These are phyloP conservation scores for Coemansia sp. DNA, from an alignment of 192 early-diverging fungal species.

Conservation along the genomic window DNA sequence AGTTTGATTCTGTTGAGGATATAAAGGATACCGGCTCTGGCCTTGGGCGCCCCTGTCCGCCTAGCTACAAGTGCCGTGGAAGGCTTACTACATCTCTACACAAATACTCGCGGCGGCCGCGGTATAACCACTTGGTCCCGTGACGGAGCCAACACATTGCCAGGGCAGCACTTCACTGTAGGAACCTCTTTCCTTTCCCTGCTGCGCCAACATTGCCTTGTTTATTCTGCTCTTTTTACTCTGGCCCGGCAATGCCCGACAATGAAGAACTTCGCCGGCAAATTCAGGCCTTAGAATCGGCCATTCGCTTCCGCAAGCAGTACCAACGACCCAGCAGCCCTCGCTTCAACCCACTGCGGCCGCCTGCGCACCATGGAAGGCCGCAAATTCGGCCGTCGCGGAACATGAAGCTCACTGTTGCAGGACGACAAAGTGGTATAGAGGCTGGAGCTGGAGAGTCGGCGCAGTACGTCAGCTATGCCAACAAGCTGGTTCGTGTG, in stretches of 20 bases:
- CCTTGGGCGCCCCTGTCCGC: too few species aligned
- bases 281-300: conserved; percentile 24
- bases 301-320: conserved; percentile 12
- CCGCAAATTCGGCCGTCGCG: conserved; percentile 14
- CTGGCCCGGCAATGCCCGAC: background rate
- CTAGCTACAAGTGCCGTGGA: too few species aligned
- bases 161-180: too few species aligned
- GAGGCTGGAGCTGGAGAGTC: background rate
- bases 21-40: too few species aligned
- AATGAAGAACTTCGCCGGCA: conserved; percentile 29
- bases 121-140: too few species aligned
- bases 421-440: background rate
- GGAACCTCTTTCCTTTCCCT: too few species aligned
- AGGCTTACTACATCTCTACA: too few species aligned
- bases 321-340: background rate
- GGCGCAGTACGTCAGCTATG: conserved; percentile 15
- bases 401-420: conserved; percentile 40
- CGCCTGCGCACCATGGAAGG: background rate
- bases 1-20: too few species aligned
- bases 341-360: conserved; percentile 21
- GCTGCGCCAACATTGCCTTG: too few species aligned
- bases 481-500: conserved; percentile 38
- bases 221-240: background rate
- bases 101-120: too few species aligned
- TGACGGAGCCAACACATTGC: too few species aligned